Base-by-base conservation (phyloP, 805 yeast species). In the Barnettozyma californica region DNA sequence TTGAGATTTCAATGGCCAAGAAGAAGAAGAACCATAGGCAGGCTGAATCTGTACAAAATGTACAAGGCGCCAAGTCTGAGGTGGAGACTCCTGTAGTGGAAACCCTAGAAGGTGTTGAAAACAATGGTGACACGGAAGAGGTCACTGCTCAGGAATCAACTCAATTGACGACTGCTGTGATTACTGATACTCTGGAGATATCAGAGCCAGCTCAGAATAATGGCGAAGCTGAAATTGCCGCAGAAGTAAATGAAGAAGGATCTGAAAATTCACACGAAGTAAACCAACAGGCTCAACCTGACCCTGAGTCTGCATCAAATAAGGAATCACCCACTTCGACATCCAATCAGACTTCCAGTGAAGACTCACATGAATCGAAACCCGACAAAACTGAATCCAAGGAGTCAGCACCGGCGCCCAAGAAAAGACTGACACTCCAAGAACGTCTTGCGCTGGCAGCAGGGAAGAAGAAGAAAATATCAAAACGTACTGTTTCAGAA, bases 391-490 rank as follows among this genome's bases (percentile, higher is more conserved):
- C 23, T 8, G 48, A 45, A 39, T 10, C 47, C 20, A 47, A 44
- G 14, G 26, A 29, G 9, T 10, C 41, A 13, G 36, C 9, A 5
- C 40, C 63, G 56, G 51, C 64, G 27, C 65, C 73, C 27, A 74
- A 72, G 54, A 84, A 84, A 62, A 73, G 91, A 53, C 68, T 87
- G 18, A 82, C 96, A 0, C 71, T 92, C 55, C 95, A 88, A 59
- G 96, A 91, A 59, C 73, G 97, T 52, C 71, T 91, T 45, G 95
- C 94, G 1, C 66, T 81, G 52, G 97, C 97, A 1, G 89, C 96
- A 7, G 68, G 68, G 35, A 44, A 65, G 56, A 58, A 58, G 52
- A 48, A 60, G 51, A 52, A 48, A n/a, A 26, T 51, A 3, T 54
- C 61, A 4, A 48, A 41, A 19, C 45, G 44, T 16, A 21, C 9